Evolutionary conservation across 306 rosid species (phyloP), one percentile per base, ranked within the genome.

Genomic region (Quercus berberidifolia): DNA sequence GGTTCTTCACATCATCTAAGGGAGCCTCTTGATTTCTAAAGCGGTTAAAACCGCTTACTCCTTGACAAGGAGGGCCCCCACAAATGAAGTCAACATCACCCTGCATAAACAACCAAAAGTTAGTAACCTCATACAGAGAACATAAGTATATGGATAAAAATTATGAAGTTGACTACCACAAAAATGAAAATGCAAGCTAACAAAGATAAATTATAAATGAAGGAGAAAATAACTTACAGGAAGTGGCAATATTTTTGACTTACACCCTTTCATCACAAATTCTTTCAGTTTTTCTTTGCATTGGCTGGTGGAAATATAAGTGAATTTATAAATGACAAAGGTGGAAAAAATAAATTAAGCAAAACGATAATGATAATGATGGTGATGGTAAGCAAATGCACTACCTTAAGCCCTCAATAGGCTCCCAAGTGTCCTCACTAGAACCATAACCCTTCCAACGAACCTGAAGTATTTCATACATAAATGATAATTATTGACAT

Each of bases 31-130:
- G 18, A 12, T 94, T 84, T 69, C 98, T 81, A 19, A 87, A 94
- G 15, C 98, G 92, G 72, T 93, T 93, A 77, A 86, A 91, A 26
- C 98, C 98, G 11, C 98, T 93, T 6, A 93, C 76, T 10, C 98
- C 98, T 80, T 92, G 98, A 28, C 98, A 94, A 1, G 98, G 98
- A 3, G 98, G 98, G 15, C 98, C 98, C 12, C 98, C 98, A 13
- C 98, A 94, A 19, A 94, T 81, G 10, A 92, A 88, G 79, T 94
- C 91, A 78, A 87, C 97, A 75, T 89, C 92, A 58, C 98, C 98
- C 98, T 94, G 70, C 6, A 43, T 23, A 15, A 49, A 49, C 14
- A 49, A 49, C 54, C 54, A 49, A 49, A 49, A 13, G 54, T 49
- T 49, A 49, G 54, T 49, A 49, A 55, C 12, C 43, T 17, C 11